Percentiles rank a stretch among this genome's conserved stretches.
phyloP scores from a whole-genome alignment of 139 green algal species.

The Desmodesmus armatus region DNA sequence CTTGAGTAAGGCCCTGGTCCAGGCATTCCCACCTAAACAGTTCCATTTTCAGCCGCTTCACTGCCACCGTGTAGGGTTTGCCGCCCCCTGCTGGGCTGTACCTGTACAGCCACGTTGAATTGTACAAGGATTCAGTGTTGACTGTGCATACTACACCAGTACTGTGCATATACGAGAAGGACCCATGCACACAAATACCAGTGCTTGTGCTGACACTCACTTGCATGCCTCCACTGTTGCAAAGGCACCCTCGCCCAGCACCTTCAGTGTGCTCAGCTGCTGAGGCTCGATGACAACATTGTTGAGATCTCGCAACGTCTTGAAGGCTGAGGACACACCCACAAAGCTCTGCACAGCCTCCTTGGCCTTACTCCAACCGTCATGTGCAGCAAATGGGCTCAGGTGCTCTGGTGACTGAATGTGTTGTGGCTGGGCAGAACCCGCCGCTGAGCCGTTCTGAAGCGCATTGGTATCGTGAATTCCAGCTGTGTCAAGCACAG shows the following conservation, averaged over 20 bases:
- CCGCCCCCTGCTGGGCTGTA: not conserved
- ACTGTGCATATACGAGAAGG: too few relatives aligned
- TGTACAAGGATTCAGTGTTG: not conserved
- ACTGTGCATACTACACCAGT: too few relatives aligned
- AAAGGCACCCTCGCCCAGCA: conserved; percentile 32
- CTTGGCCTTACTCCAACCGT: not conserved
- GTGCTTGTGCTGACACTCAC: not conserved
- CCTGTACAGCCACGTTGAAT: not conserved
- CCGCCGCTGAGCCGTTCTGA: too few relatives aligned
- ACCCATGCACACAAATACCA: too few relatives aligned
- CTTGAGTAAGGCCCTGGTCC: too few relatives aligned
- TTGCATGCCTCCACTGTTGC: conserved; percentile 12
- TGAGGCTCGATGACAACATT: conserved; percentile 17
- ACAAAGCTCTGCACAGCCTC: not conserved
- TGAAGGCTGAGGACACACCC: not conserved
- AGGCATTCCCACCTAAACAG: too few relatives aligned
- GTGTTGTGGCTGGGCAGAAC: too few relatives aligned
- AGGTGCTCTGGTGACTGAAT: too few relatives aligned
- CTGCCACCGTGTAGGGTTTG: not conserved
- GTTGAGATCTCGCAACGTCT: conserved; percentile 35
- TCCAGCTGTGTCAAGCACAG: too few relatives aligned
- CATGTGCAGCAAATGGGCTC: too few relatives aligned
- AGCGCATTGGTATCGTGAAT: too few relatives aligned
- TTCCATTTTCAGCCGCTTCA: conserved; percentile 36
- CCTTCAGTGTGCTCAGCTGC: not conserved